Base-by-base conservation (phyloP, 345 rosid species). In the Boechera divaricarpa region DNA sequence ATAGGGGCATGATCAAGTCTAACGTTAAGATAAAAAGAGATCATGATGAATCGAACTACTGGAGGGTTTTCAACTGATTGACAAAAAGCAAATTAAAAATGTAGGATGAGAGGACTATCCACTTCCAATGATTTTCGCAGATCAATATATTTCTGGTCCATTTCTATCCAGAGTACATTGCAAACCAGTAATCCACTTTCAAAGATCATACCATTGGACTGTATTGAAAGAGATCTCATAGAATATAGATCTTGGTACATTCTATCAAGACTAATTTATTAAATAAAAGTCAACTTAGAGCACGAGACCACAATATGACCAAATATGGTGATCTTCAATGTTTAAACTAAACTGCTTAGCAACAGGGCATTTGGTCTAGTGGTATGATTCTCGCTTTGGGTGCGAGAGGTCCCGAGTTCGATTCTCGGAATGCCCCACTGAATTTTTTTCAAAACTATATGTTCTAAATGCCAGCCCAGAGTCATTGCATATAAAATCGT, bases 381-480 rank as follows among this genome's bases (percentile, higher is more conserved):
- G 91, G 93, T 83, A 88, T 86, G 92, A 88, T 89, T 88, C 92
- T 93, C 74, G 87, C 91, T 91, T 88, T 83, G 91, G 93, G 91
- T 86, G 92, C 84, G 84, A 93, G 89, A 86, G 86, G 88, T 91
- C 91, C 84, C 74, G 85, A 89, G 88, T 86, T 85, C 63, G 73
- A 81, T 86, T 90, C 90, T 85, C 86, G 78, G 85, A 88, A 90
- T 80, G 86, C 86, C 92, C 87, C 52, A 0, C 6, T 47, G 21
- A 47, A 9, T 47, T 47, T 47, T 47, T 12, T 39, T 6, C 38
- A 35, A 35, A 35, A 35, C 9, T 1, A 7, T 35, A 35, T 35
- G 38, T 35, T 6, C 8, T 6, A 7, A 35, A 35, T 6, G 9
- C 32, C 32, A 31, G 32, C 32, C 32, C 4, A 31, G 32, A 31